Conservation (phyloP, 495 filamentous ascomycete species). For the Cercophora sp. region DNA sequence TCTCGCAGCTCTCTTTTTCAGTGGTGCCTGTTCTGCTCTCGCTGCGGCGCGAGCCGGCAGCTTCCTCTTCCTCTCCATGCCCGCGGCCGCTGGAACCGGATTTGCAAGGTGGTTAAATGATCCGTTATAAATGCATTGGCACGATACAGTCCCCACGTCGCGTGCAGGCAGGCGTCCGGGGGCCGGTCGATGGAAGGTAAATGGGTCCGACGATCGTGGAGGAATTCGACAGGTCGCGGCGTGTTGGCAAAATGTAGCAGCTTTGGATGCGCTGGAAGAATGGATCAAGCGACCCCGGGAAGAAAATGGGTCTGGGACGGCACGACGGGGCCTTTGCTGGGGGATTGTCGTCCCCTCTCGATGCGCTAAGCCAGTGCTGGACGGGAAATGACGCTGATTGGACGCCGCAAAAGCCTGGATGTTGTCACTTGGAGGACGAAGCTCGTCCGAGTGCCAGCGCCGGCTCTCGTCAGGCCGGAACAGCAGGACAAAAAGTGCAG, state of each 20-base stretch:
- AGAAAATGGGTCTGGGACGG: slow-evolving; percentile 18
- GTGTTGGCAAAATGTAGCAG: neutral
- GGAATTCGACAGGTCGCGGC: neutral
- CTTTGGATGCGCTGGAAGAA: slow-evolving; percentile 13
- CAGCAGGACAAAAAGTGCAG: too few species aligned
- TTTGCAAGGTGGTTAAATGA: slow-evolving; percentile 9
- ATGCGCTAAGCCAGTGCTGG: slow-evolving; percentile 6
- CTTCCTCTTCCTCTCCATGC: slow-evolving; percentile 57
- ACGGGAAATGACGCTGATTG: slow-evolving; percentile 16
- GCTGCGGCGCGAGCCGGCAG: slow-evolving; percentile 51
- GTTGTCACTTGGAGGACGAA: slow-evolving; percentile 2
- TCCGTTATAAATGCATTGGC: slow-evolving; percentile 26
- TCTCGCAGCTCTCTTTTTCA: slow-evolving; percentile 42
- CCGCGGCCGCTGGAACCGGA: slow-evolving; percentile 18
- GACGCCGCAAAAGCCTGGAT: slow-evolving; percentile 3
- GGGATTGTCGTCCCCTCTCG: slow-evolving; percentile 4
- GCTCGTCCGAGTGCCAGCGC: neutral
- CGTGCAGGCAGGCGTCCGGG: too few species aligned
- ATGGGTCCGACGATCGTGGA: too few species aligned
- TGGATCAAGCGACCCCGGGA: slow-evolving; percentile 7
- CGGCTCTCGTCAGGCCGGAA: neutral
- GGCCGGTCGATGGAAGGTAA: too few species aligned
- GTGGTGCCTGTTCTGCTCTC: slow-evolving; percentile 44
- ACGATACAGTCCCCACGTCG: too few species aligned
- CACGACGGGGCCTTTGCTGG: too few species aligned